phyloP scores from a whole-genome alignment of 192 early-diverging fungal genomes.

The Podila minutissima region DNA sequence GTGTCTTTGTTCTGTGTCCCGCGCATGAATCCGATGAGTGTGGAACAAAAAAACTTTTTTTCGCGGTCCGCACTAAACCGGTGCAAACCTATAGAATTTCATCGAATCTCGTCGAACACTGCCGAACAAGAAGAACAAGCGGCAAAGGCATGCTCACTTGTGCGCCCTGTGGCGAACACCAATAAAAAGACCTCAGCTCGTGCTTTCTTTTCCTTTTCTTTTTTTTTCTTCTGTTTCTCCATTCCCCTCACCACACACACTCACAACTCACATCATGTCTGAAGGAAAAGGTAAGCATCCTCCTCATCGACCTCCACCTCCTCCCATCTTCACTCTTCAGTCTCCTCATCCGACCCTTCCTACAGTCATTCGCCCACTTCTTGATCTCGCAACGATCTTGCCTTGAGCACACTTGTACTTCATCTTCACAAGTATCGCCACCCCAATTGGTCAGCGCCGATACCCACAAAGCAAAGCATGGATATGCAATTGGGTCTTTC shows the following conservation, averaged over 20 bases:
- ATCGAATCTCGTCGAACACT: conserved; percentile 1
- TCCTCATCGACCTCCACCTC: not conserved
- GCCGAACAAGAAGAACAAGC: not conserved
- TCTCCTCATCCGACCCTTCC: too few relatives aligned
- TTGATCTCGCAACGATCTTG: too few relatives aligned
- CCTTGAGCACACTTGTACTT: too few relatives aligned
- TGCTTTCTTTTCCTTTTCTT: conserved; percentile 24
- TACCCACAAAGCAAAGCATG: too few relatives aligned
- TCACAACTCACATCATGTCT: conserved; percentile 41
- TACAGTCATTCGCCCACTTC: too few relatives aligned
- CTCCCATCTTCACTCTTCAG: not conserved
- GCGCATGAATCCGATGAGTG: not conserved
- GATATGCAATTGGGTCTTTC: too few relatives aligned
- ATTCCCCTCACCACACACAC: conserved; percentile 13
- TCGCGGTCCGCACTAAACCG: not conserved
- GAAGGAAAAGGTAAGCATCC: conserved; percentile 53
- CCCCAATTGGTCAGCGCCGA: too few relatives aligned
- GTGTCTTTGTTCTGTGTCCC: not conserved
- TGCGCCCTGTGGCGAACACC: not conserved
- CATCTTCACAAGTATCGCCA: too few relatives aligned
- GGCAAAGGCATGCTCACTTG: not conserved
- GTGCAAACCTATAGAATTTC: not conserved
- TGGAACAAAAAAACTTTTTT: not conserved
- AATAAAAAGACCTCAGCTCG: not conserved
- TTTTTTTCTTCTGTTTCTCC: conserved; percentile 7